Percentiles rank a stretch among this genome's conserved stretches.
These are phyloP conservation scores for Claviceps monticola DNA, from an alignment of 2,329 filamentous ascomycete species.

Conservation along the genomic window DNA sequence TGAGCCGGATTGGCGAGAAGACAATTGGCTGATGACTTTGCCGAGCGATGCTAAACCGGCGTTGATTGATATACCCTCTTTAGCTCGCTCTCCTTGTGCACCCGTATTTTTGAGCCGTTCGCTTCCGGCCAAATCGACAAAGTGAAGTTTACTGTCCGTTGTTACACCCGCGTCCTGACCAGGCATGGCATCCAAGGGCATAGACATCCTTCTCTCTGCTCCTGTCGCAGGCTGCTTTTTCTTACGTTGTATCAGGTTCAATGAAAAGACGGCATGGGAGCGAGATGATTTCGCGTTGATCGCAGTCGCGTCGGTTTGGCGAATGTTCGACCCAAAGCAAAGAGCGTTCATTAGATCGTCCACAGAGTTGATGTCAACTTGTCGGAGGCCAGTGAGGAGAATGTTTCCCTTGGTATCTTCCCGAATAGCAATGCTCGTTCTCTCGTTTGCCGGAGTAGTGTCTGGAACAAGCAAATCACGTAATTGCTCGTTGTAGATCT, in stretches of 20 bases:
- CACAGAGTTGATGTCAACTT: slow-evolving; percentile 78
- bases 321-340: slow-evolving; percentile 84
- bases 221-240: slow-evolving; percentile 39
- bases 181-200: slow-evolving; percentile 69
- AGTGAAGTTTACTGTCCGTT: slow-evolving; percentile 95
- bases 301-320: slow-evolving; percentile 91
- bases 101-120: slow-evolving; percentile 95
- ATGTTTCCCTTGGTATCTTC: slow-evolving; percentile 94
- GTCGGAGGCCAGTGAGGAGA: slow-evolving; percentile 75
- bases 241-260: slow-evolving; percentile 84
- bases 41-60: slow-evolving; percentile 86
- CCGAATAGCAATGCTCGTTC: slow-evolving; percentile 73
- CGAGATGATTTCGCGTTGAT: slow-evolving; percentile 97
- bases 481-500: slow-evolving; percentile 96
- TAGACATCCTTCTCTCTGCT: slow-evolving; percentile 73
- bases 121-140: slow-evolving; percentile 93
- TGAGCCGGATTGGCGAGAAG: slow-evolving; percentile 70
- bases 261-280: slow-evolving; percentile 91
- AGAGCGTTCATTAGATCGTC: slow-evolving; percentile 83
- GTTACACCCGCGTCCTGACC: slow-evolving; percentile 56
- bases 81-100: slow-evolving; percentile 84
- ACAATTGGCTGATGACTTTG: slow-evolving; percentile 96
- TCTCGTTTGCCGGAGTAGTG: slow-evolving; percentile 51
- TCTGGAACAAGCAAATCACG: slow-evolving; percentile 81
- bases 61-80: slow-evolving; percentile 96